phyloP scores from a whole-genome alignment of 495 filamentous ascomycete species.

The Apodospora peruviana region DNA sequence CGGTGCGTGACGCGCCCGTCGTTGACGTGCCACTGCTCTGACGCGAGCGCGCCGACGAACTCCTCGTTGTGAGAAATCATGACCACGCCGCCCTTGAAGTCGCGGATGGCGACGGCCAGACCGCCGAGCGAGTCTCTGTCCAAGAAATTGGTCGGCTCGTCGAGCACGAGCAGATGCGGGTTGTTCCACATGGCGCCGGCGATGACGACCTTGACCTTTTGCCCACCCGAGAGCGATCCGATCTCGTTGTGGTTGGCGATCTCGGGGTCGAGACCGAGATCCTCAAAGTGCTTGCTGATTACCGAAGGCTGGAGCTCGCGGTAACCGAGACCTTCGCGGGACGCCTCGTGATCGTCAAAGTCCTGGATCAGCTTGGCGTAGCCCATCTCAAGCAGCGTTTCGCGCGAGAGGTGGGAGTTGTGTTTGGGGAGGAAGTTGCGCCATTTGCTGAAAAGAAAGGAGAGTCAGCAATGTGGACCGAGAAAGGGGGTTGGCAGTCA shows the following conservation, averaged over 20 bases:
- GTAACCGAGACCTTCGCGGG: slow-evolving; percentile 94
- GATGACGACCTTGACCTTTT: slow-evolving; percentile 98
- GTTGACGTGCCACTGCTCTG: slow-evolving; percentile 90
- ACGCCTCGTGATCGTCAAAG: slow-evolving; percentile 97
- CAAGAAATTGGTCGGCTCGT: slow-evolving; percentile 99
- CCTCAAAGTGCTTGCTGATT: slow-evolving; percentile 97
- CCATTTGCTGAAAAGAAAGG: slow-evolving; percentile 62
- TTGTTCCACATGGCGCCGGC: slow-evolving; percentile 99
- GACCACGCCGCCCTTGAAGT: slow-evolving; percentile 95
- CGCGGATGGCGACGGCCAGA: slow-evolving; percentile 90
- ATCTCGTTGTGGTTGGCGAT: slow-evolving; percentile 99
- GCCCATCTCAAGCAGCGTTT: slow-evolving; percentile 78
- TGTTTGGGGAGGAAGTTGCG: slow-evolving; percentile 76
- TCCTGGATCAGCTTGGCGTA: slow-evolving; percentile 94
- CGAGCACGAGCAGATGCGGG: slow-evolving; percentile 92
- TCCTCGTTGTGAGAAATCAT: slow-evolving; percentile 99
- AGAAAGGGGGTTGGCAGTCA: not conserved
- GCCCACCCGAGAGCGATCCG: slow-evolving; percentile 93
- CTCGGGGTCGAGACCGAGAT: slow-evolving; percentile 91
- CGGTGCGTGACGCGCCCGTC: slow-evolving; percentile 82
- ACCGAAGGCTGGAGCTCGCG: slow-evolving; percentile 85
- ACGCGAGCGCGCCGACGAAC: slow-evolving; percentile 90
- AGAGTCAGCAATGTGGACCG: slow-evolving; percentile 15
- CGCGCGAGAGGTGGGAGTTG: slow-evolving; percentile 89
- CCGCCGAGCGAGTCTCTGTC: slow-evolving; percentile 95